Percentiles rank a stretch among this genome's conserved stretches.
Conservation (phyloP, 2,329 filamentous ascomycete species). For the Diplocarpon mali region DNA sequence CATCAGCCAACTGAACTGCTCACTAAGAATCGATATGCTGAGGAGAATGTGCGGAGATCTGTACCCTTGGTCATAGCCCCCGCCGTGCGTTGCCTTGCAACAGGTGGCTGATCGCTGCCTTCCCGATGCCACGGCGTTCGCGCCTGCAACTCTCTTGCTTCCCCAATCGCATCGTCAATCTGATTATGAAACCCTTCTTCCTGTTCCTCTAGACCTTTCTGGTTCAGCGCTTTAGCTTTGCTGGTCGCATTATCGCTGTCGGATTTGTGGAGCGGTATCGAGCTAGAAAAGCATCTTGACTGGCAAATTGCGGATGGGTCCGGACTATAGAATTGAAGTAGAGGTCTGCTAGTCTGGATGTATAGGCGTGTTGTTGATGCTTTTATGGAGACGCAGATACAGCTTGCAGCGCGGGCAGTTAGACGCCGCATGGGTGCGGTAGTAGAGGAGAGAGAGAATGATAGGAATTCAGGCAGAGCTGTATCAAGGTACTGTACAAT, state of each 20-base stretch:
- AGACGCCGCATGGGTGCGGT: background rate
- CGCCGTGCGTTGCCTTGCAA: slow-evolving; percentile 33
- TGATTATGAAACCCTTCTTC: slow-evolving; percentile 29
- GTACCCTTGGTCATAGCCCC: slow-evolving; percentile 54
- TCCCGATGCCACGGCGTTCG: slow-evolving; percentile 57
- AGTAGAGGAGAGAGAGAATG: background rate
- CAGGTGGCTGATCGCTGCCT: slow-evolving; percentile 45
- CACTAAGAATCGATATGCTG: background rate
- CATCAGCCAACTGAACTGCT: background rate
- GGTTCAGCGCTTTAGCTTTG: slow-evolving; percentile 15
- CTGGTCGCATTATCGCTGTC: slow-evolving; percentile 5
- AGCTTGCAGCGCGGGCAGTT: background rate
- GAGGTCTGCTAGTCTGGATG: background rate
- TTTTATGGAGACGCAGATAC: too few relatives aligned
- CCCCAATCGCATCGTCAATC: slow-evolving; percentile 27
- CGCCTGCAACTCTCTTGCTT: slow-evolving; percentile 43
- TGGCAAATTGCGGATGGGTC: too few relatives aligned
- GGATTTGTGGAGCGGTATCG: background rate
- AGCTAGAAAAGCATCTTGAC: too few relatives aligned
- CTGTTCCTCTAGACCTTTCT: slow-evolving; percentile 23
- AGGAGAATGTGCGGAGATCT: background rate
- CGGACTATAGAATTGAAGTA: background rate
- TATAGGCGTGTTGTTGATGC: background rate
- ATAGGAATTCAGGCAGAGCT: too few relatives aligned
- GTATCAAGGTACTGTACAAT: too few relatives aligned